phyloP scores from a whole-genome alignment of 2,329 filamentous ascomycete genomes.

The Colletotrichum echinochloae region DNA sequence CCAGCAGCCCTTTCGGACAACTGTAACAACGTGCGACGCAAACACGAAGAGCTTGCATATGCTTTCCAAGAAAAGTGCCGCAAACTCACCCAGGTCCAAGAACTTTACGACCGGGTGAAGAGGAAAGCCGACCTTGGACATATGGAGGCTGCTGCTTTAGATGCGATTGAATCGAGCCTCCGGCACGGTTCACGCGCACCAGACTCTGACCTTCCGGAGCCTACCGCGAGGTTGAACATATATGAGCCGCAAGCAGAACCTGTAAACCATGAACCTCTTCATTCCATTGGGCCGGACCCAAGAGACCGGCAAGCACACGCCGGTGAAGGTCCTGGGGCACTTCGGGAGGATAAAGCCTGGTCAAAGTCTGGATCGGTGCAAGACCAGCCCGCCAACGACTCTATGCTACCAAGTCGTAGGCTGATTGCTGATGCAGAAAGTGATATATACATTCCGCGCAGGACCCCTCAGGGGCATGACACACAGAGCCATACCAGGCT shows the following conservation, averaged over 20 bases:
- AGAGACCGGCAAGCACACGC: neutral
- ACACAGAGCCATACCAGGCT: constrained; percentile 44
- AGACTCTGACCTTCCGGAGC: neutral
- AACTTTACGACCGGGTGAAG: constrained; percentile 72
- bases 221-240: neutral
- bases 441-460: constrained; percentile 48
- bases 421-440: constrained; percentile 42
- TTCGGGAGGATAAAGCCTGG: constrained; percentile 28
- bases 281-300: neutral
- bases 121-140: constrained; percentile 65
- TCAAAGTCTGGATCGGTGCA: constrained; percentile 29
- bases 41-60: constrained; percentile 77
- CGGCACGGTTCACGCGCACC: neutral
- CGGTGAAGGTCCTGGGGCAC: neutral
- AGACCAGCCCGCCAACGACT: constrained; percentile 36
- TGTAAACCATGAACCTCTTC: neutral
- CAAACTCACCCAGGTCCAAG: constrained; percentile 76
- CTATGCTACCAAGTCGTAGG: neutral
- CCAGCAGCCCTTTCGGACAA: constrained; percentile 66
- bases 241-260: constrained; percentile 17
- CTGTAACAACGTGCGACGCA: constrained; percentile 72
- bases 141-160: constrained; percentile 65
- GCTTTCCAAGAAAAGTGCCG: constrained; percentile 78
- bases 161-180: constrained; percentile 44
- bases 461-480: constrained; percentile 45